Base-by-base conservation (phyloP, 768 basidiomycete species). In the Tricholoma sp. region DNA sequence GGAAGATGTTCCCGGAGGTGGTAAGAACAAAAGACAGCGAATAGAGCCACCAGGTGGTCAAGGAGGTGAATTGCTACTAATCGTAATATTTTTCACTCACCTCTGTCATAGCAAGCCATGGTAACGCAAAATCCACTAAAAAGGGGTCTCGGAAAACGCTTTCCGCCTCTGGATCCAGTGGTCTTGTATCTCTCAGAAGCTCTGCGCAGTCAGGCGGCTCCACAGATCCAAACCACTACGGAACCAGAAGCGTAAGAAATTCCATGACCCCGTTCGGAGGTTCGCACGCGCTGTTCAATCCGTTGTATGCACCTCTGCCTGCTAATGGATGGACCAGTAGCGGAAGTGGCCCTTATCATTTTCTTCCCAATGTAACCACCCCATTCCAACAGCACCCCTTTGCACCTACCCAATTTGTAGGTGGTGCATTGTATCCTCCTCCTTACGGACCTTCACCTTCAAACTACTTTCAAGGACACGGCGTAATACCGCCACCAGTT, bases 111-210 rank as follows among this genome's bases (percentile, higher is more conserved):
- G 45, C 22, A 32, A 69, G 62, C 64, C 76, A 62, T 55, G 64
- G 51, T 54, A 74, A 59, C 52, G 52, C 63, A 59, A 52, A 37
- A 43, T 18, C 32, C 37, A 32, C 34, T 47, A 50, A 45, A 46
- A 56, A 59, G 47, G 59, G 57, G 47, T 24, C 37, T 19, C 61
- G 65, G 67, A 69, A 68, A 58, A 65, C 63, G 55, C 64, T 66
- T 66, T 65, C 58, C 57, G 64, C 61, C 34, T 60, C 68, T 68
- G 67, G 52, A 58, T 65, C 65, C 62, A 65, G 68, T 60, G 68
- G 67, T 63, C 62, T 67, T 65, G 67, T 57, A 46, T 62, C 68
- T 50, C 58, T 65, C 56, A 64, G 66, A 56, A 64, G 55, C 34
- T 60, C 64, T 63, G 68, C 59, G 52, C 57, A 63, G 52, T 55